phyloP scores from a whole-genome alignment of 2,329 filamentous ascomycete genomes.

The Botryotinia globosa region DNA sequence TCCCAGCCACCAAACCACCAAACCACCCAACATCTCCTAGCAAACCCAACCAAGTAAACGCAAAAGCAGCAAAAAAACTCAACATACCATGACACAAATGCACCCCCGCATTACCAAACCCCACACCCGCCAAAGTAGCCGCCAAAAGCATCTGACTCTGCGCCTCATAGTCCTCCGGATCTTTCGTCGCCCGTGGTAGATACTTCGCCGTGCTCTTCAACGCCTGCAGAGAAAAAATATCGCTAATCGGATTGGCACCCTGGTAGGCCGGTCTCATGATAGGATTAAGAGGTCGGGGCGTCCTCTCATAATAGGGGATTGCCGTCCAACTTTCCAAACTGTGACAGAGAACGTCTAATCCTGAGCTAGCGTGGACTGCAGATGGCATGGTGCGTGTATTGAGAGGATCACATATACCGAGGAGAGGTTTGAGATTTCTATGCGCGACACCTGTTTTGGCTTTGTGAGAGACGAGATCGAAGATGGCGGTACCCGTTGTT shows the following conservation, averaged over 20 bases:
- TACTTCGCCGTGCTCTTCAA: slow-evolving; percentile 85
- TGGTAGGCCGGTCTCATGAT: slow-evolving; percentile 92
- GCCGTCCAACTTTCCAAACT: slow-evolving; percentile 96
- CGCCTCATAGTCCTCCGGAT: slow-evolving; percentile 88
- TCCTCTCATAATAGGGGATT: slow-evolving; percentile 86
- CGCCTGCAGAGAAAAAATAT: slow-evolving; percentile 91
- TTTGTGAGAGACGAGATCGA: slow-evolving; percentile 84
- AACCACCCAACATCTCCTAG: no score
- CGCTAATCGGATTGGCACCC: slow-evolving; percentile 94
- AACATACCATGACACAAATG: slow-evolving; percentile 67
- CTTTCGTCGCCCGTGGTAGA: slow-evolving; percentile 78
- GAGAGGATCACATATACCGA: slow-evolving; percentile 80
- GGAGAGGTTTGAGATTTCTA: slow-evolving; percentile 88
- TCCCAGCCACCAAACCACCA: fast-evolving
- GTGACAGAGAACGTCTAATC: slow-evolving; percentile 93
- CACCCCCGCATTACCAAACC: slow-evolving; percentile 96
- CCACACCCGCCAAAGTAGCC: slow-evolving; percentile 88
- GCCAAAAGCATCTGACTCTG: slow-evolving; percentile 95
- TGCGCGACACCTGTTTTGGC: slow-evolving; percentile 97
- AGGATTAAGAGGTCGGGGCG: slow-evolving; percentile 81
- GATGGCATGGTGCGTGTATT: slow-evolving; percentile 97
- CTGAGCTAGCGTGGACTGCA: slow-evolving; percentile 86
- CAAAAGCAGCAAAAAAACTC: neutral
- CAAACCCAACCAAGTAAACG: neutral
- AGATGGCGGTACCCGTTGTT: slow-evolving; percentile 97